A percentile compares a stretch with the other conserved stretches of the same genome.
Evolutionary conservation across 2,329 filamentous ascomycete species (phyloP).

Genomic region (Alternaria sp.): DNA sequence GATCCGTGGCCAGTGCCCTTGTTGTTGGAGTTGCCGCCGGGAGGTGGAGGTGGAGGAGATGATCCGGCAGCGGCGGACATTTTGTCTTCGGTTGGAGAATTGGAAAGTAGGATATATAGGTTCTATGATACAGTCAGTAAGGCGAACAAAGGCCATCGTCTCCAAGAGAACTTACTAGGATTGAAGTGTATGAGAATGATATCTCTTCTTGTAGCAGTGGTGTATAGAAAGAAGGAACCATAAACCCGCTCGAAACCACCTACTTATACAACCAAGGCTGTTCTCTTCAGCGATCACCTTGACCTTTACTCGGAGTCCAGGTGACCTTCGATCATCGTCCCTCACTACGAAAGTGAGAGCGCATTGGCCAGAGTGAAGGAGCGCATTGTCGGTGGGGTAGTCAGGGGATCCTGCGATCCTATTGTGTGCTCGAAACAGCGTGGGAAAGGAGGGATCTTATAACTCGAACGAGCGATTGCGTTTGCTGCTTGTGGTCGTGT

Average conservation of each 20-base stretch:
- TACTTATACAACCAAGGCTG: background rate
- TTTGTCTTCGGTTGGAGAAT: rapidly evolving
- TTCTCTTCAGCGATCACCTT: background rate
- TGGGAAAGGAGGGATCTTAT: no score
- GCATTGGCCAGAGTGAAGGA: background rate
- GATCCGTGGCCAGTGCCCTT: background rate
- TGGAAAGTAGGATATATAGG: background rate
- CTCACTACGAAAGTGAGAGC: background rate
- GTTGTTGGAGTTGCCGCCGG: background rate
- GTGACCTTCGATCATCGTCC: background rate
- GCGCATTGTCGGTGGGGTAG: background rate
- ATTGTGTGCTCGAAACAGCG: no score
- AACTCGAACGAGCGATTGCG: no score
- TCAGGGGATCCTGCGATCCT: background rate
- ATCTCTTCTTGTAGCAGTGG: background rate
- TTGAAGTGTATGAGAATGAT: background rate
- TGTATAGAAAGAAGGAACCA: background rate
- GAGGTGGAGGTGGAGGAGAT: background rate
- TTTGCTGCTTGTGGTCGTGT: background rate
- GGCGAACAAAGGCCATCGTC: rapidly evolving
- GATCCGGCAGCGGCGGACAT: background rate
- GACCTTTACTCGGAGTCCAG: background rate
- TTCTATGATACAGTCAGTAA: rapidly evolving
- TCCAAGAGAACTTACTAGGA: background rate
- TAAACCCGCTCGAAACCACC: background rate